These are phyloP conservation scores for Podospora pseudocomata DNA, from an alignment of 495 filamentous ascomycete genomes.

Conservation along the genomic window DNA sequence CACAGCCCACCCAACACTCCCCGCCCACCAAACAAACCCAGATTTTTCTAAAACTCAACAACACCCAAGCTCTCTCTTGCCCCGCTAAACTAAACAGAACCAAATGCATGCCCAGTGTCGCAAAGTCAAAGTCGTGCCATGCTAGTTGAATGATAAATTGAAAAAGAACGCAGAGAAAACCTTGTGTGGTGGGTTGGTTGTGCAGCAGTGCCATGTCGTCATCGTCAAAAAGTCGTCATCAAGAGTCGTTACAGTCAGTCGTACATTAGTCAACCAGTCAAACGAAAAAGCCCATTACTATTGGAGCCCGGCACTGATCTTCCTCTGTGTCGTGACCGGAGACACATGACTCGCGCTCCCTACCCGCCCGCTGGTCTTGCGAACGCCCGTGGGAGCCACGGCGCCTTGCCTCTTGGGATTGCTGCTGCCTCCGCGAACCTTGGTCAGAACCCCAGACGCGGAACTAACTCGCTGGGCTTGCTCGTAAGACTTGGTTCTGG, in stretches of 20 bases:
- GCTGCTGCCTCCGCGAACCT: slow-evolving; percentile 63
- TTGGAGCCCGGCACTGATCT: slow-evolving; percentile 38
- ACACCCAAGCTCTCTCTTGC: not conserved
- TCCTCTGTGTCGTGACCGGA: slow-evolving; percentile 34
- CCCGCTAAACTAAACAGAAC: not conserved
- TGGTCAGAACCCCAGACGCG: slow-evolving; percentile 64
- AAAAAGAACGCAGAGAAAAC: not conserved
- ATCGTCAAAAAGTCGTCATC: slow-evolving; percentile 16
- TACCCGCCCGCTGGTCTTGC: slow-evolving; percentile 91
- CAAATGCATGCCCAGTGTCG: not conserved
- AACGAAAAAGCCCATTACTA: not conserved
- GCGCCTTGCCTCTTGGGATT: slow-evolving; percentile 54
- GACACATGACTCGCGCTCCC: slow-evolving; percentile 61
- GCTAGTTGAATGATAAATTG: not conserved
- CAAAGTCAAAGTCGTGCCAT: not conserved
- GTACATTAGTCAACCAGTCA: not conserved
- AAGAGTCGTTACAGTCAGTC: slow-evolving; percentile 2
- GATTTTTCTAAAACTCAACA: not conserved
- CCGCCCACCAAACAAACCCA: not conserved
- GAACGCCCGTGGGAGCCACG: slow-evolving; percentile 58
- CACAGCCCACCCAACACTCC: not conserved
- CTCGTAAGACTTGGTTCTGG: slow-evolving; percentile 63
- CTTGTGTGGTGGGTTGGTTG: not conserved
- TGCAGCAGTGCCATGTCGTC: not conserved
- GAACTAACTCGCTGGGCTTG: slow-evolving; percentile 57